Evolutionary conservation across 2,329 filamentous ascomycete species (phyloP), one percentile per base, ranked within the genome.

Genomic region (Pseudogymnoascus sp.): DNA sequence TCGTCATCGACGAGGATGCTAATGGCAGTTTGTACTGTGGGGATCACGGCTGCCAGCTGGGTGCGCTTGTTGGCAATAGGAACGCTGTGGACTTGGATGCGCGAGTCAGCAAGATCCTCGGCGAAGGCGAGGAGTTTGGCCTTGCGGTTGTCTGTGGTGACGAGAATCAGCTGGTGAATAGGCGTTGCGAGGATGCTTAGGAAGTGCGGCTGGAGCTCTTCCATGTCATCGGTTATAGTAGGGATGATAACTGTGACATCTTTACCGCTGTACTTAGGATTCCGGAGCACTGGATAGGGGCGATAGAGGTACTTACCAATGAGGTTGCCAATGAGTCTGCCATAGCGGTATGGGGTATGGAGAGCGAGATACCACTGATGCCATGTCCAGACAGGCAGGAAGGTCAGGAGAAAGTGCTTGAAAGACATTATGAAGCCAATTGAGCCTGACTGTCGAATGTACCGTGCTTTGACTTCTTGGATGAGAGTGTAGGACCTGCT

Each of bases 1-100:
- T 97, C 93, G 75, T 97, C 93, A 72, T 97, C 93, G 29, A 92
- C 92, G 78, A 97, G 91, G 69, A 97, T 84, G 37, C 91, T 96
- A 72, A 97, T 92, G 60, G 82, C 78, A 0, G 93, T 97, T 67
- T 80, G 81, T 63, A 97, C 91, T 68, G 91, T 83, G 19, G 92
- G 92, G 59, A 97, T 90, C 3, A 92, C 93, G 72, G 91, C 85
- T 74, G 91, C 95, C 72, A 97, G 92, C 75, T 97, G 93, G 19
- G 92, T 85, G 62, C 93, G 89, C 80, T 97, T 97, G 79, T 97
- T 97, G 68, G 93, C 92, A 72, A 96, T 92, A 64, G 83, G 81
- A 33, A 92, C 90, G 66, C 84, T 87, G 67, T 93, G 80, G 41
- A 96, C 86, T 62, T 85, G 83, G 68, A 96, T 85, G 66, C 84